phyloP scores from a whole-genome alignment of 176 grass and related monocot genomes.

The Pharus latifolius region DNA sequence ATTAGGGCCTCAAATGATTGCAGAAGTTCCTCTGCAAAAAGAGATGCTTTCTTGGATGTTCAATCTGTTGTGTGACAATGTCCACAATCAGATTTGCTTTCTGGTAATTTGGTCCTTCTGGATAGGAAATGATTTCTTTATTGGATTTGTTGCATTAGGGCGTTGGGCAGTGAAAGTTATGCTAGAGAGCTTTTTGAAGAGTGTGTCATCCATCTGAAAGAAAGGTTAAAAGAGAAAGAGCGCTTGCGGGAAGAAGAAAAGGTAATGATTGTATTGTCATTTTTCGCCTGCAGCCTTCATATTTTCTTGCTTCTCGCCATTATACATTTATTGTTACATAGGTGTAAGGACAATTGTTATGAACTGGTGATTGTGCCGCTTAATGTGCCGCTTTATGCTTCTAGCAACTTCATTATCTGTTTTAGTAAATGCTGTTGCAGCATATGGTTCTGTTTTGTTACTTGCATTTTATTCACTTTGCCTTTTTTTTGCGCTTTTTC shows the following conservation, averaged over 20 bases:
- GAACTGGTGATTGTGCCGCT: not conserved
- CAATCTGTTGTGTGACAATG: not conserved
- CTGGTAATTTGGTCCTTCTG: not conserved
- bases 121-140: conserved; percentile 10
- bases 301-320: not conserved
- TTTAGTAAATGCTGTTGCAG: not conserved
- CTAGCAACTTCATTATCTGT: not conserved
- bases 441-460: not conserved
- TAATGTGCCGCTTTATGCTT: no score
- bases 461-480: not conserved
- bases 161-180: conserved; percentile 44
- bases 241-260: conserved; percentile 93
- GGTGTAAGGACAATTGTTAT: not conserved
- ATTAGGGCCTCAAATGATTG: not conserved
- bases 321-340: not conserved
- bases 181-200: conserved; percentile 86
- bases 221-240: conserved; percentile 87
- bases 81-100: not conserved
- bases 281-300: not conserved
- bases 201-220: conserved; percentile 69
- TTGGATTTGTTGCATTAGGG: conserved; percentile 40
- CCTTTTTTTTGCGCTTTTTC: not conserved
- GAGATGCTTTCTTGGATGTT: not conserved
- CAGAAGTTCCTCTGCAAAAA: not conserved
- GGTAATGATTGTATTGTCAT: conserved; percentile 17